Evolutionary conservation across 164 flowering plant genomes (phyloP).

Genomic region (Liquidambar formosana): DNA sequence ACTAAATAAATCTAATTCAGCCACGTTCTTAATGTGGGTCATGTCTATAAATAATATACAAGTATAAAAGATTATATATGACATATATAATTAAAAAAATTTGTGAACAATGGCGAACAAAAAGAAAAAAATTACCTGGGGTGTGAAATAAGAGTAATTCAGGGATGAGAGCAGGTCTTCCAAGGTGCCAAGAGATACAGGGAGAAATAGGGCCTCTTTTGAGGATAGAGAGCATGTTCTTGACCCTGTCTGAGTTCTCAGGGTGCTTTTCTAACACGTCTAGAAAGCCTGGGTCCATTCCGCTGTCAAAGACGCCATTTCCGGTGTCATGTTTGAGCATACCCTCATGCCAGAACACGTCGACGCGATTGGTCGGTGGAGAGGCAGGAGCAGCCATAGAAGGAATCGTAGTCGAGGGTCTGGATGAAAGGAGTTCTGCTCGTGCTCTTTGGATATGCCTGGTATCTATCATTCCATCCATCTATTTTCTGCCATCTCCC

Average conservation of each 20-base stretch:
- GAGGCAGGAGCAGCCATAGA: constrained; percentile 19
- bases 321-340: constrained; percentile 84
- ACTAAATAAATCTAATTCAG: too few species aligned
- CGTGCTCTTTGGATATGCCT: too few species aligned
- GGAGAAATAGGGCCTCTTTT: constrained; percentile 76
- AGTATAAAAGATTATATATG: too few species aligned
- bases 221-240: constrained; percentile 87
- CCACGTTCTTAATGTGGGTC: too few species aligned
- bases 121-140: constrained; percentile 60
- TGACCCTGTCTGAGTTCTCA: constrained; percentile 76
- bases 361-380: constrained; percentile 20
- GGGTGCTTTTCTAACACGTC: constrained; percentile 88
- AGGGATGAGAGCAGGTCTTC: constrained; percentile 62
- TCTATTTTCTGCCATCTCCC: too few species aligned
- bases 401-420: too few species aligned
- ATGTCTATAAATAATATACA: too few species aligned
- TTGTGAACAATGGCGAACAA: too few species aligned
- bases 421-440: too few species aligned
- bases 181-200: constrained; percentile 69
- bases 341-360: constrained; percentile 86
- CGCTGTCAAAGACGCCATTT: constrained; percentile 76
- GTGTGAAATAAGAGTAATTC: constrained; percentile 79
- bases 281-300: constrained; percentile 74
- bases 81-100: too few species aligned
- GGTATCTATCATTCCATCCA: too few species aligned